Conservation (phyloP, 129 eudicot genomes). For the Apium graveolens region DNA sequence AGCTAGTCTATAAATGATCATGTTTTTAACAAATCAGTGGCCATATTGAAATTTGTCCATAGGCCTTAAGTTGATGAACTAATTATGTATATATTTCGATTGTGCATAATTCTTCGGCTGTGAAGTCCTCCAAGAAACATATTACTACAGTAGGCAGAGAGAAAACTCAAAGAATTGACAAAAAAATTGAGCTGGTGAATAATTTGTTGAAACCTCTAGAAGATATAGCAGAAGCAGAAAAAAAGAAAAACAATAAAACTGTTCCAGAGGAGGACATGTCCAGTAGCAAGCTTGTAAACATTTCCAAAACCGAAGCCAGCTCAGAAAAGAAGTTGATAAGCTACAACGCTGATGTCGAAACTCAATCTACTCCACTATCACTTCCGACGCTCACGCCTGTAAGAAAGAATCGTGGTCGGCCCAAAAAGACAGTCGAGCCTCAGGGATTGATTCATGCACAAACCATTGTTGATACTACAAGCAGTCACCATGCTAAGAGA, state of each 20-base stretch:
- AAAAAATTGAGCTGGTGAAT: slow-evolving; percentile 7
- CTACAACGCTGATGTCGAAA: neutral
- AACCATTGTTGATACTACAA: slow-evolving; percentile 22
- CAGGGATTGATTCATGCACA: slow-evolving; percentile 22
- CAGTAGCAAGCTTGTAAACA: slow-evolving; percentile 2
- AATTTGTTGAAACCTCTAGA: slow-evolving; percentile 25
- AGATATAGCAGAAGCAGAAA: slow-evolving; percentile 16
- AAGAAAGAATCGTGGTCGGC: slow-evolving; percentile 18
- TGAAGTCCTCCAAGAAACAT: slow-evolving; percentile 16
- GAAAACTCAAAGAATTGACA: neutral
- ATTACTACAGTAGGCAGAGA: neutral
- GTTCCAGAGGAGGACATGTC: neutral
- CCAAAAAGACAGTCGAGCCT: slow-evolving; percentile 9
- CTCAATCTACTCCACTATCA: neutral
- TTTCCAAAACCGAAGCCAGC: neutral
- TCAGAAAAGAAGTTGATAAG: neutral
- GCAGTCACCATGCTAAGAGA: slow-evolving; percentile 12
- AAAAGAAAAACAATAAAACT: slow-evolving; percentile 7
- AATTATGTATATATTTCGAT: neutral
- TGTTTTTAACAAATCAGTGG: neutral
- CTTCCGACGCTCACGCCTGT: slow-evolving; percentile 10
- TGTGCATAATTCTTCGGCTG: slow-evolving; percentile 3
- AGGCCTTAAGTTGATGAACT: neutral
- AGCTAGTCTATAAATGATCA: neutral
- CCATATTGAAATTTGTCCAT: neutral